Evolutionary conservation across 106 monocot species (phyloP), one percentile per base, ranked within the genome.

Genomic region (Ottelia alismoides): DNA sequence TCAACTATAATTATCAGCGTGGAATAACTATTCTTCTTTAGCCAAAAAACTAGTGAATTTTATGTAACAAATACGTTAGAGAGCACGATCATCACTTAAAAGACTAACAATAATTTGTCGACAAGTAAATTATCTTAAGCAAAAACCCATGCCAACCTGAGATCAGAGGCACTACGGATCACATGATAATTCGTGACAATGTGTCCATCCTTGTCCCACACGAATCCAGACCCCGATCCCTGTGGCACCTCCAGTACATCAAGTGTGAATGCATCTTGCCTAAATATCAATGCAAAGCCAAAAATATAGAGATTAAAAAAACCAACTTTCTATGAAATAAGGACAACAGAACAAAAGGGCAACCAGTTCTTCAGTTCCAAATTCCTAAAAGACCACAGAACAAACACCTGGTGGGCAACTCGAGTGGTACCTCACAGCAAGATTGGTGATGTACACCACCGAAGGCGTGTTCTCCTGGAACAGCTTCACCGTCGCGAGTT

Each of bases 381-480:
- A 57, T 17, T 10, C 16, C 43, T 32, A 40, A 22, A 14, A 5
- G 35, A 35, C 40, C 40, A 3, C 22, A 40, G 4, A 40, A 22
- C n/a, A 30, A 20, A 4, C 28, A 35, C n/a, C n/a, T n/a, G n/a
- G n/a, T n/a, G n/a, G n/a, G n/a, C n/a, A n/a, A 49, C 20, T 5
- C 0, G 3, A 20, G 7, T 28, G 28, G 16, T 53, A 94, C 93
- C 94, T 58, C 45, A 72, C 71, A 54, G 88, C 88, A 12, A 94
- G 81, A 63, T 94, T 94, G 30, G 94, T 94, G 70, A 94, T 94
- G 61, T 94, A 94, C 60, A 94, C 94, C 22, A 94, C 94, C 23
- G 88, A 88, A 27, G 94, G 94, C 0, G 94, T 94, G 71, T 88
- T 94, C 71, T 81, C 78, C 76, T 88, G 81, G 71, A 94, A 94